These are phyloP conservation scores for Zopfia rhizophila DNA, from an alignment of 2,329 filamentous ascomycete species.

Conservation along the genomic window DNA sequence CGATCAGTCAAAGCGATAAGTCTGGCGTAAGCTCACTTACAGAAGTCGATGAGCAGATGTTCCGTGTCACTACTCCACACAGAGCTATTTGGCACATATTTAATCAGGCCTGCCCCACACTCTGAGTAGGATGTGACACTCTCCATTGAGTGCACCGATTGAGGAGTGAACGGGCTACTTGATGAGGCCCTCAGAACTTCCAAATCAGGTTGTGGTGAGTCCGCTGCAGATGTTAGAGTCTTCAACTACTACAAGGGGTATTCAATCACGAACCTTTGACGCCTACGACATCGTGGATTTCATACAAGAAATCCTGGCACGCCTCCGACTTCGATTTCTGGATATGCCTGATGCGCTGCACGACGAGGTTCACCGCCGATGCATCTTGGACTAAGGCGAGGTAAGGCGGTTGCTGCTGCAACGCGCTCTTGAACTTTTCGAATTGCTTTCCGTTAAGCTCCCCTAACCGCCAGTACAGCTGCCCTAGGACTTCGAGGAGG, in stretches of 20 bases:
- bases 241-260: too few relatives aligned
- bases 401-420: constrained; percentile 41
- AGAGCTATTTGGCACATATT: constrained; percentile 36
- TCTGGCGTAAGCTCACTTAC: not conserved
- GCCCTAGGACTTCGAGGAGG: constrained; percentile 45
- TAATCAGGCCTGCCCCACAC: constrained; percentile 38
- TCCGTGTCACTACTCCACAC: constrained; percentile 38
- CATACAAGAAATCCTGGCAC: constrained; percentile 46
- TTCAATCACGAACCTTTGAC: constrained; percentile 41
- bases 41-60: constrained; percentile 40
- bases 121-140: constrained; percentile 37
- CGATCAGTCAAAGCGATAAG: not conserved
- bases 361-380: constrained; percentile 35
- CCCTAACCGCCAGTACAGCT: constrained; percentile 47
- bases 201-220: constrained; percentile 38
- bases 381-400: constrained; percentile 38
- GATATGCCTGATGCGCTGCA: constrained; percentile 47
- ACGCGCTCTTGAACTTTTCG: constrained; percentile 43
- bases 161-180: constrained; percentile 36
- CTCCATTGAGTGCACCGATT: constrained; percentile 36
- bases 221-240: constrained; percentile 32
- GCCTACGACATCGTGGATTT: constrained; percentile 44
- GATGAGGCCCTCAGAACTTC: constrained; percentile 34
- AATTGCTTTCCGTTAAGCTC: constrained; percentile 50
- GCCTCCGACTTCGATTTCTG: constrained; percentile 45